Evolutionary conservation across 495 filamentous ascomycete genomes (phyloP).

Genomic region (Penicillium desertorum): DNA sequence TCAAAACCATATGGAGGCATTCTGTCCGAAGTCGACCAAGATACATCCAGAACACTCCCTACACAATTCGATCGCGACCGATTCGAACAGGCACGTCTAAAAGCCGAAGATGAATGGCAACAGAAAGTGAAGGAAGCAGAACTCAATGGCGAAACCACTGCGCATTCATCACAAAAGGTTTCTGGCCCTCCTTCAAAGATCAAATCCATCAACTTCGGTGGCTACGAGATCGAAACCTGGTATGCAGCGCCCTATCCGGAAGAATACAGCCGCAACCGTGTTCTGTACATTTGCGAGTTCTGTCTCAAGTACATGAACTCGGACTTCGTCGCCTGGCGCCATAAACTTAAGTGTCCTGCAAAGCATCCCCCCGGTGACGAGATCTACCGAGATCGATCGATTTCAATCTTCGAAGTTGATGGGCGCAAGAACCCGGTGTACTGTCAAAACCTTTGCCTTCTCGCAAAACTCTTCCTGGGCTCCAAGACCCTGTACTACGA

Average conservation of each 20-base stretch:
- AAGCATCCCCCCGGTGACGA: conserved; percentile 97
- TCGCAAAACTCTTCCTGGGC: conserved; percentile 93
- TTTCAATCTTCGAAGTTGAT: conserved; percentile 96
- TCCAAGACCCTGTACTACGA: conserved; percentile 99
- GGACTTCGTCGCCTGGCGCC: conserved; percentile 94
- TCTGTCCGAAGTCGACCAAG: conserved; percentile 81
- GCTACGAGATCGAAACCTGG: conserved; percentile 98
- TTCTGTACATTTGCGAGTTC: conserved; percentile 98
- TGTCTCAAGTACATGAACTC: conserved; percentile 99
- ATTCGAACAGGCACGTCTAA: conserved; percentile 84
- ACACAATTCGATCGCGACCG: conserved; percentile 71
- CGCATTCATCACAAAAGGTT: conserved; percentile 61
- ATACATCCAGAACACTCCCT: conserved; percentile 85
- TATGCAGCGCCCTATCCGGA: conserved; percentile 99
- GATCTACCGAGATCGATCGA: conserved; percentile 90
- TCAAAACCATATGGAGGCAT: conserved; percentile 96
- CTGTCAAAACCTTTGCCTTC: conserved; percentile 93
- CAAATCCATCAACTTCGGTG: conserved; percentile 97
- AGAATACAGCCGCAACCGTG: conserved; percentile 92
- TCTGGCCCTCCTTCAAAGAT: conserved; percentile 91
- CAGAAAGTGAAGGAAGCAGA: conserved; percentile 53
- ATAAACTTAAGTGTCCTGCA: conserved; percentile 95
- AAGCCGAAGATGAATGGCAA: conserved; percentile 90
- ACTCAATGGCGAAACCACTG: conserved; percentile 46
- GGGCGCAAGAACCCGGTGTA: conserved; percentile 96